Evolutionary conservation across 2,329 filamentous ascomycete species (phyloP).

Genomic region (Sarocladium kiliense): DNA sequence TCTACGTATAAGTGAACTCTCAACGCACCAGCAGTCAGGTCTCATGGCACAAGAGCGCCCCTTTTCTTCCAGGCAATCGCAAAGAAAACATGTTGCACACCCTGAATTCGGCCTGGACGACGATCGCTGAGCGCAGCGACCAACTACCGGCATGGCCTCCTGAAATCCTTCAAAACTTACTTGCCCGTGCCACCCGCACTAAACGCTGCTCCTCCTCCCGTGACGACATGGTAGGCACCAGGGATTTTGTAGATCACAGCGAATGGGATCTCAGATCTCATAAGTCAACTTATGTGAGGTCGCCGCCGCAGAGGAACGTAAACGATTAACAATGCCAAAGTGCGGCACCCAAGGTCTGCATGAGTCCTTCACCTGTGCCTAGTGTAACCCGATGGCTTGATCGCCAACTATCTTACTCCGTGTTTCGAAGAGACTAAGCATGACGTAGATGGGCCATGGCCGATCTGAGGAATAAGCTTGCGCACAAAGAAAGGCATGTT

Average conservation of each 20-base stretch:
- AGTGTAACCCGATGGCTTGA: too few relatives aligned
- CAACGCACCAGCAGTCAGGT: too few relatives aligned
- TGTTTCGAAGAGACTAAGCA: neutral
- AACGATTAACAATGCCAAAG: neutral
- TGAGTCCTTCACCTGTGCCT: too few relatives aligned
- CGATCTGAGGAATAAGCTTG: neutral
- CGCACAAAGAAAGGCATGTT: neutral
- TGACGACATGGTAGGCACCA: neutral
- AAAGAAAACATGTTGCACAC: too few relatives aligned
- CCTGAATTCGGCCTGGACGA: too few relatives aligned
- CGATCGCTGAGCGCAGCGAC: neutral
- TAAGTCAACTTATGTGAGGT: neutral
- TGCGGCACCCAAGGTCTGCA: neutral
- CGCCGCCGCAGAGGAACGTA: neutral
- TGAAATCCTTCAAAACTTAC: neutral
- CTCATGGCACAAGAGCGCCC: too few relatives aligned
- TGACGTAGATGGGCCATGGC: neutral
- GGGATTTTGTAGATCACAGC: neutral
- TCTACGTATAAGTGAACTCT: too few relatives aligned
- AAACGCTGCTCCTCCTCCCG: neutral
- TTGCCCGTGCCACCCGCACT: neutral
- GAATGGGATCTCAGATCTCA: too few relatives aligned
- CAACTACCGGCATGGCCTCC: neutral
- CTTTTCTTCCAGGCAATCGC: too few relatives aligned
- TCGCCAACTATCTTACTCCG: too few relatives aligned